These are phyloP conservation scores for Penicillium odoratum DNA, from an alignment of 495 filamentous ascomycete species.

Conservation along the genomic window DNA sequence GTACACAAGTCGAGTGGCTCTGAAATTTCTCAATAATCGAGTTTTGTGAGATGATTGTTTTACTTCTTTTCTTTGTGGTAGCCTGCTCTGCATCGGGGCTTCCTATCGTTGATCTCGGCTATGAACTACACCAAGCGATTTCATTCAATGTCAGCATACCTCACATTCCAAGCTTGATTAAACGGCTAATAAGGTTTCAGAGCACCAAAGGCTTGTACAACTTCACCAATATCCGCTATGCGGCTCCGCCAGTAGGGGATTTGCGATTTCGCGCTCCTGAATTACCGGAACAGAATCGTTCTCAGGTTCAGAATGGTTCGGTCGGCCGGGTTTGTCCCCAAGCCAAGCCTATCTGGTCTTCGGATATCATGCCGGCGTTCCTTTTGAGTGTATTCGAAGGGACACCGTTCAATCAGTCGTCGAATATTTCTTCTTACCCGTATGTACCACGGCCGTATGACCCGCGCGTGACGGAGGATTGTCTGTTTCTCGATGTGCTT, in stretches of 20 bases:
- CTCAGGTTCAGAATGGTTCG: slow-evolving; percentile 44
- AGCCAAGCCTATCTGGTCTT: slow-evolving; percentile 41
- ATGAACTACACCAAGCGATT: slow-evolving; percentile 49
- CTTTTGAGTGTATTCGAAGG: slow-evolving; percentile 31
- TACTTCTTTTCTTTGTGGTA: slow-evolving; percentile 14
- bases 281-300: slow-evolving; percentile 36
- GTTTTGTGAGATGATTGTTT: slow-evolving; percentile 5
- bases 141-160: slow-evolving; percentile 38
- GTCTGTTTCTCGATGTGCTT: slow-evolving; percentile 56
- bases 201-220: slow-evolving; percentile 45
- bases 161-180: background rate
- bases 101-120: slow-evolving; percentile 53
- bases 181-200: slow-evolving; percentile 12
- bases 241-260: slow-evolving; percentile 53
- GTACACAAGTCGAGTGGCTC: too few species aligned
- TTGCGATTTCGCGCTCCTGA: slow-evolving; percentile 51
- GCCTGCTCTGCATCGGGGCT: slow-evolving; percentile 25
- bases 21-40: too few species aligned
- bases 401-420: slow-evolving; percentile 30
- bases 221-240: slow-evolving; percentile 62
- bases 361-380: slow-evolving; percentile 31
- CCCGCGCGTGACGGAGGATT: slow-evolving; percentile 55
- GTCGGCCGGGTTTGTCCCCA: slow-evolving; percentile 52
- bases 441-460: slow-evolving; percentile 34
- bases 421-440: slow-evolving; percentile 31